These are phyloP conservation scores for Penicillium cataractarum DNA, from an alignment of 495 filamentous ascomycete genomes.

Conservation along the genomic window DNA sequence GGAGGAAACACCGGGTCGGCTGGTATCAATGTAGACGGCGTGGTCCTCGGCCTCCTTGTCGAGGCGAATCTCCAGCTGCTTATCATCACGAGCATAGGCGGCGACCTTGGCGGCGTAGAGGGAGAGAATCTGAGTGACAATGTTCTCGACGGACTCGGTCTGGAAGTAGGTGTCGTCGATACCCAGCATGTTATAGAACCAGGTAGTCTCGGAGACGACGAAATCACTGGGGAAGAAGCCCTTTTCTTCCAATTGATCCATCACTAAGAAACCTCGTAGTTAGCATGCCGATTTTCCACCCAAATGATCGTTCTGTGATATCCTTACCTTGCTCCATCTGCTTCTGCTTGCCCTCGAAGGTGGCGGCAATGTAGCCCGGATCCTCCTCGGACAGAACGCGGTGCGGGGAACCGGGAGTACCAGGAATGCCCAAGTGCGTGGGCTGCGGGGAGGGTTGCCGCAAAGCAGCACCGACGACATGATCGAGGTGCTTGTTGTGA, in stretches of 20 bases:
- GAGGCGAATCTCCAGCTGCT: slow-evolving; percentile 86
- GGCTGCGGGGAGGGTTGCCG: slow-evolving; percentile 87
- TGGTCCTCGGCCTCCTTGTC: slow-evolving; percentile 96
- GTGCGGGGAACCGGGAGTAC: slow-evolving; percentile 47
- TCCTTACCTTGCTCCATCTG: slow-evolving; percentile 87
- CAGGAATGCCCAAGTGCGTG: slow-evolving; percentile 81
- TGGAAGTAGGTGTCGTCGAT: slow-evolving; percentile 99
- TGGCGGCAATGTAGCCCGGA: slow-evolving; percentile 93
- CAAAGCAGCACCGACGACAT: slow-evolving; percentile 58
- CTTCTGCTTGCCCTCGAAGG: slow-evolving; percentile 90
- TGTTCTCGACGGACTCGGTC: slow-evolving; percentile 82
- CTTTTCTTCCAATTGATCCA: slow-evolving; percentile 74
- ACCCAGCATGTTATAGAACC: slow-evolving; percentile 97
- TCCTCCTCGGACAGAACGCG: slow-evolving; percentile 82
- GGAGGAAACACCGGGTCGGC: slow-evolving; percentile 77
- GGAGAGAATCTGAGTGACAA: slow-evolving; percentile 91
- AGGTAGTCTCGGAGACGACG: slow-evolving; percentile 80
- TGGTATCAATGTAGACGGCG: slow-evolving; percentile 98
- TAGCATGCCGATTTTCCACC: background rate
- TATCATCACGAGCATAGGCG: slow-evolving; percentile 90
- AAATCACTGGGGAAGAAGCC: slow-evolving; percentile 86
- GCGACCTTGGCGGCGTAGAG: slow-evolving; percentile 97
- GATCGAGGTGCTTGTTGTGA: slow-evolving; percentile 67
- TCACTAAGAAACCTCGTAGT: slow-evolving; percentile 48
- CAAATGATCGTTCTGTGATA: background rate